phyloP scores from a whole-genome alignment of 78 protist species.

The Mantamonas sphyraenae region DNA sequence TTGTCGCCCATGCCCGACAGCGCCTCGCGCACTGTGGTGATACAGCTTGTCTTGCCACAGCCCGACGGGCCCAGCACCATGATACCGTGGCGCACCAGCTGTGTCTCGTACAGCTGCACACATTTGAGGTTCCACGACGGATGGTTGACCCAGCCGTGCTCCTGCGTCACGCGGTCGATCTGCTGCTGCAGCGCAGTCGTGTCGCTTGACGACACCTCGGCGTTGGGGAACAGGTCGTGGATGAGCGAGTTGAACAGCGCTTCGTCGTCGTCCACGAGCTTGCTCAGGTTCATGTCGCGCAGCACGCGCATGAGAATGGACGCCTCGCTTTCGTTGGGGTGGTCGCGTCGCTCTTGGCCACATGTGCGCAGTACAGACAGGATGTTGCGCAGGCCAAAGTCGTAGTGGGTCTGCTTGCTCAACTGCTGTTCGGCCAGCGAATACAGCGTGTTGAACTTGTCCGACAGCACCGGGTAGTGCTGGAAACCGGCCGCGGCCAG shows the following conservation, averaged over 20 bases:
- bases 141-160: slow-evolving; percentile 30
- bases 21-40: slow-evolving; percentile 28
- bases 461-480: slow-evolving; percentile 23
- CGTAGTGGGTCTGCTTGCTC: slow-evolving; percentile 81
- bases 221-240: slow-evolving; percentile 77
- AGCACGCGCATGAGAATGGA: slow-evolving; percentile 61
- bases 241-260: slow-evolving; percentile 70
- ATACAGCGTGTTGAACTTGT: slow-evolving; percentile 71
- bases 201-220: background rate
- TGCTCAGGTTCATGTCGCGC: slow-evolving; percentile 81
- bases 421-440: slow-evolving; percentile 76
- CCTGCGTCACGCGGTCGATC: background rate
- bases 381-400: slow-evolving; percentile 67
- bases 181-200: slow-evolving; percentile 43
- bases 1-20: slow-evolving; percentile 10
- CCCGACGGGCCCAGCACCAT: slow-evolving; percentile 70
- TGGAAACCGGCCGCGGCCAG: slow-evolving; percentile 72
- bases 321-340: slow-evolving; percentile 38
- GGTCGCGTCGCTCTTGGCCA: slow-evolving; percentile 37
- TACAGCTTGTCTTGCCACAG: slow-evolving; percentile 37
- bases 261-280: slow-evolving; percentile 77
- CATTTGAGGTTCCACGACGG: slow-evolving; percentile 36
- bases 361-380: slow-evolving; percentile 68
- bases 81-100: slow-evolving; percentile 71
- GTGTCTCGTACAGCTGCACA: slow-evolving; percentile 69